Percentiles rank a stretch among this genome's conserved stretches.
Evolutionary conservation across 805 yeast genomes (phyloP).

Genomic region (Candida alai): DNA sequence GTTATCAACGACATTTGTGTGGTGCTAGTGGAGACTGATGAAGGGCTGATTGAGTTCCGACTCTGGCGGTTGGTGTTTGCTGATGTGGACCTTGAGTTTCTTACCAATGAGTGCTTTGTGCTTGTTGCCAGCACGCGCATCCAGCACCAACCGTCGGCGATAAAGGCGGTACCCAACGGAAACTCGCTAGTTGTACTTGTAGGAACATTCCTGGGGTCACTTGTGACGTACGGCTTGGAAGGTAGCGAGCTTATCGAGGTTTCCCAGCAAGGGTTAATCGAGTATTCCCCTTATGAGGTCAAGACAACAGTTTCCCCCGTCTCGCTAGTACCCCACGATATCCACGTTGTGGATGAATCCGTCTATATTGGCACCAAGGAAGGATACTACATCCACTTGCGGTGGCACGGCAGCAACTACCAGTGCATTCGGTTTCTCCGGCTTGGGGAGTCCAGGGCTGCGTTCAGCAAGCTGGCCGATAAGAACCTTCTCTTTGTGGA

Average conservation of each 20-base stretch:
- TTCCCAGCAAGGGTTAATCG: background rate
- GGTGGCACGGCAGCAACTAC: background rate
- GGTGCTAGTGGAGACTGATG: conserved; percentile 13
- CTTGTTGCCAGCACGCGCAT: conserved; percentile 1
- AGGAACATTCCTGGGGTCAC: conserved; percentile 19
- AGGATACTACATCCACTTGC: conserved; percentile 25
- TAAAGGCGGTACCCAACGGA: conserved; percentile 7
- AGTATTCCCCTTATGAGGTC: conserved; percentile 1
- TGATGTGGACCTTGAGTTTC: background rate
- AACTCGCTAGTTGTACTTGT: conserved; percentile 6
- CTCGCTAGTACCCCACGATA: conserved; percentile 20
- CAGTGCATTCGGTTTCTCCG: conserved; percentile 15
- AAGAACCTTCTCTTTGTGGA: conserved; percentile 18
- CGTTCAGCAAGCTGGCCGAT: conserved; percentile 16
- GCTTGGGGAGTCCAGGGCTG: conserved; percentile 26
- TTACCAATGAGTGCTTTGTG: background rate
- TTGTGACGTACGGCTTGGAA: conserved; percentile 6
- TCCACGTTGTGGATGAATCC: conserved; percentile 5
- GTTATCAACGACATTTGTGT: conserved; percentile 9
- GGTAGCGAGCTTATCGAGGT: background rate
- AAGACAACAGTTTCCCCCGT: background rate
- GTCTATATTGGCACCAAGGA: conserved; percentile 30
- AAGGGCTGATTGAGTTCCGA: background rate
- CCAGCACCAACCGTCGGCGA: conserved; percentile 13
- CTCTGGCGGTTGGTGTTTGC: conserved; percentile 1